Conservation (phyloP, 352 stramenopile species). For the Chrysophaeum taylorii region DNA sequence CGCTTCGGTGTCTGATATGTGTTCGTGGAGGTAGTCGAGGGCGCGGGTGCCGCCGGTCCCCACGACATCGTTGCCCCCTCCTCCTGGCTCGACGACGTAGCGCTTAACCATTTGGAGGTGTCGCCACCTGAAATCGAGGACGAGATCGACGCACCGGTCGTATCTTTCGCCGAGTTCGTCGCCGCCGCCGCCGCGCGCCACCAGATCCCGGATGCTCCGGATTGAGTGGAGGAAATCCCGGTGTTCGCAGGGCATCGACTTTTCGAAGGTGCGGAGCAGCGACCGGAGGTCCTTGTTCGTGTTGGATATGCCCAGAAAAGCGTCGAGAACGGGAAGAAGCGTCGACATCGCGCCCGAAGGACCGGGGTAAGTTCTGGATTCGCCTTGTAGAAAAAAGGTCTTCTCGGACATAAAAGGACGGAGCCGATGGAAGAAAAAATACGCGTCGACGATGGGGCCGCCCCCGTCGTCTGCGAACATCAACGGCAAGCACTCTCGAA, state of each 20-base stretch:
- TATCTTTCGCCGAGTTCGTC: slow-evolving; percentile 7
- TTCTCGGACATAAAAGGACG: slow-evolving; percentile 18
- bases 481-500: slow-evolving; percentile 15
- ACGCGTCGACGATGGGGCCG: slow-evolving; percentile 11
- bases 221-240: slow-evolving; percentile 22
- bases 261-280: slow-evolving; percentile 10
- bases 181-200: background rate
- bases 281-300: background rate
- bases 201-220: background rate
- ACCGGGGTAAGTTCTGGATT: slow-evolving; percentile 13
- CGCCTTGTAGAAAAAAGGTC: background rate
- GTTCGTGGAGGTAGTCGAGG: background rate
- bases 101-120: slow-evolving; percentile 18
- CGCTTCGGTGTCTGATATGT: background rate
- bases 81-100: slow-evolving; percentile 22
- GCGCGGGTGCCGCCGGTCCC: background rate
- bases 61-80: background rate
- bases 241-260: slow-evolving; percentile 23
- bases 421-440: slow-evolving; percentile 22
- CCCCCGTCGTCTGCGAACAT: slow-evolving; percentile 16
- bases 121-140: slow-evolving; percentile 20
- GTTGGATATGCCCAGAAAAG: slow-evolving; percentile 19
- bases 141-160: slow-evolving; percentile 15
- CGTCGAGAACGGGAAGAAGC: slow-evolving; percentile 20
- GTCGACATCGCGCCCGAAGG: slow-evolving; percentile 22